Percentiles rank a stretch among this genome's conserved stretches.
phyloP scores from a whole-genome alignment of 225 moss, liverwort and hornwort genomes.

The Marchantia polymorpha region DNA sequence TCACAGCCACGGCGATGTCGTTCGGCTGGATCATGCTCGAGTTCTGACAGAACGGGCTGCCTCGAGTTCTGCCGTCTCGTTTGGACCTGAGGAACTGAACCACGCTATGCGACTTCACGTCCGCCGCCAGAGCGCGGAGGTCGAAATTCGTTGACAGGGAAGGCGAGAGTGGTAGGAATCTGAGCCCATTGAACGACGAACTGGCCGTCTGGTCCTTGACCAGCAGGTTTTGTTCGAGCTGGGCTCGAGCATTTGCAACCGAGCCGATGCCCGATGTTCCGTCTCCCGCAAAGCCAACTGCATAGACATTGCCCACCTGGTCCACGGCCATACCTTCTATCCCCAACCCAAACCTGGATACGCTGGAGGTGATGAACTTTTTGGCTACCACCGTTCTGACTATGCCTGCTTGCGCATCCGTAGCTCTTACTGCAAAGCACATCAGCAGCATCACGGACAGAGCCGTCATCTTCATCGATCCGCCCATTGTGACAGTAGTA shows the following conservation, averaged over 20 bases:
- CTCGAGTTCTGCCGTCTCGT: slow-evolving; percentile 21
- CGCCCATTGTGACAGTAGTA: no score
- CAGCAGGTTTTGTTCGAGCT: slow-evolving; percentile 21
- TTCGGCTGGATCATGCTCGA: slow-evolving; percentile 36
- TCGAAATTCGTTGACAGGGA: slow-evolving; percentile 7
- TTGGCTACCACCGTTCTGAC: slow-evolving; percentile 7
- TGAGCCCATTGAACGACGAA: slow-evolving; percentile 35
- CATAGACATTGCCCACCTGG: slow-evolving; percentile 23
- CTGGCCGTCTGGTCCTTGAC: slow-evolving; percentile 24
- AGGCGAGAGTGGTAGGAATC: slow-evolving; percentile 34
- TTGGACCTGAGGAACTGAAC: slow-evolving; percentile 13
- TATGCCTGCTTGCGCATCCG: not conserved
- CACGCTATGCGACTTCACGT: slow-evolving; percentile 24
- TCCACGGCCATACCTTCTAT: slow-evolving; percentile 36
- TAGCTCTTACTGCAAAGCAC: no score
- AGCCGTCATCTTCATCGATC: no score
- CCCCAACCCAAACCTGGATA: slow-evolving; percentile 22
- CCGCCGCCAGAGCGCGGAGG: slow-evolving; percentile 31
- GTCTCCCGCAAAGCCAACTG: slow-evolving; percentile 19
- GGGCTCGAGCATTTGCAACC: slow-evolving; percentile 9
- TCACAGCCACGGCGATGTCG: slow-evolving; percentile 33
- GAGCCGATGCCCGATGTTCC: slow-evolving; percentile 25
- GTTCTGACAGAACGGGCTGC: slow-evolving; percentile 24
- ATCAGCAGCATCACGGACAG: no score
- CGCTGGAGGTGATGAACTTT: slow-evolving; percentile 24